Base-by-base conservation (phyloP, 2,329 filamentous ascomycete genomes). In the Trichoderma citrinoviride region DNA sequence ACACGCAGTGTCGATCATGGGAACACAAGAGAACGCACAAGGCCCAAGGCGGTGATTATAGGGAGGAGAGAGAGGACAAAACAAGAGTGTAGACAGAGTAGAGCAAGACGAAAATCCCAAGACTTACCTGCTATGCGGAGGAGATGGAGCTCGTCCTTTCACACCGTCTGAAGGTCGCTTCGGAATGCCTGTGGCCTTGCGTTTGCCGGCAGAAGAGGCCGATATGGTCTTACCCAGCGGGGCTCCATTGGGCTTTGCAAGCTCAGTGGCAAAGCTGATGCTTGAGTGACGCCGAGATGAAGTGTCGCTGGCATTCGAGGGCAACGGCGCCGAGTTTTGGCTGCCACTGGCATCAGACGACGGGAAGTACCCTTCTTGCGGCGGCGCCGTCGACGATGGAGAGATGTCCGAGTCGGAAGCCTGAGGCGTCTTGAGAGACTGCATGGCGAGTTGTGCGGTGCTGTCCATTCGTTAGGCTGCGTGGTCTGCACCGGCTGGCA, bases 91-190 rank as follows among this genome's bases (percentile, higher is more conserved):
- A 29, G 27, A 33, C 7, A 52, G 10, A 65, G 46, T 58, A 49
- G 46, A 10, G 43, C 43, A 29, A 17, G 15, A 33, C 44, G 14
- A 55, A 41, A 23, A 17, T 23, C 3, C 4, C 54, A 12, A 41
- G 12, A 67, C 75, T 69, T 76, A 85, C 83, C 81, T 82, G 65
- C 74, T 70, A 66, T 82, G 80, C 37, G 80, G 78, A 25, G 83
- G 83, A 27, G 83, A 85, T 43, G 77, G 80, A 25, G 74, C 79
- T 62, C 80, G 73, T 53, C 80, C 79, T 25, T 81, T 77, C 54
- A 80, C 79, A 40, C 77, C 78, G 57, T 77, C 75, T 52, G 81
- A 80, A 61, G 76, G 77, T 65, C 55, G 54, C 44, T 55, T 65
- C 33, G 65, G 65, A 8, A 61, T 17, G 25, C 61, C 61, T 1